phyloP scores from a whole-genome alignment of 331 rosid genomes.

The Malus hybrid region DNA sequence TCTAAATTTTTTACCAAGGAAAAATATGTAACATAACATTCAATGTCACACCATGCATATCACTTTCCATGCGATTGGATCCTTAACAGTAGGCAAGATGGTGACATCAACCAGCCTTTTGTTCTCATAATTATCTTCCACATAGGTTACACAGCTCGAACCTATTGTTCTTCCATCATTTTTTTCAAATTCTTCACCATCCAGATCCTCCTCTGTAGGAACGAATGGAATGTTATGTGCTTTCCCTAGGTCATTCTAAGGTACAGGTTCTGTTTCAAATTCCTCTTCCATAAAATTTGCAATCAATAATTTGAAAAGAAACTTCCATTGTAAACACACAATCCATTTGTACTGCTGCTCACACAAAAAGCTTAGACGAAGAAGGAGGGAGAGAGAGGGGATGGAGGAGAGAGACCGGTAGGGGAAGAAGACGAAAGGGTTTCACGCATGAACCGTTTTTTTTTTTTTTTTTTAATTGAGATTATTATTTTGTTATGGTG shows the following conservation, averaged over 20 bases:
- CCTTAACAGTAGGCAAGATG: constrained; percentile 26
- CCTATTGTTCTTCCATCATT: constrained; percentile 62
- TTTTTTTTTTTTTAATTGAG: no score
- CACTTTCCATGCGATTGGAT: constrained; percentile 76
- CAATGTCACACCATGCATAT: constrained; percentile 67
- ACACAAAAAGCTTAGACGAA: no score
- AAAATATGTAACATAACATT: neutral
- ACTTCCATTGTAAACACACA: neutral
- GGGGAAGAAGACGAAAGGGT: no score
- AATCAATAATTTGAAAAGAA: neutral
- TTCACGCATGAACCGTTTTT: no score
- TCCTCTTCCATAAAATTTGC: constrained; percentile 62
- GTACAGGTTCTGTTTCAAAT: constrained; percentile 19
- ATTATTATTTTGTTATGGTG: no score
- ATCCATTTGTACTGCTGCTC: neutral
- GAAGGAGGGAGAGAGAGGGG: no score
- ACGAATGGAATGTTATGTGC: constrained; percentile 29
- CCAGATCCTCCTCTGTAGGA: constrained; percentile 73
- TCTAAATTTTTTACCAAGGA: no score
- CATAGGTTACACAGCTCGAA: constrained; percentile 28
- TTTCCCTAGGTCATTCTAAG: constrained; percentile 29
- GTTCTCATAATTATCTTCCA: constrained; percentile 61
- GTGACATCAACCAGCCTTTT: constrained; percentile 32
- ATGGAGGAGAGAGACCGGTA: no score
- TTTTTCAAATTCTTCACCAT: constrained; percentile 70